Percentiles rank a stretch among this genome's conserved stretches.
phyloP scores from a whole-genome alignment of 2,329 filamentous ascomycete genomes.

The Immersiporthe knoxdaviesiana region DNA sequence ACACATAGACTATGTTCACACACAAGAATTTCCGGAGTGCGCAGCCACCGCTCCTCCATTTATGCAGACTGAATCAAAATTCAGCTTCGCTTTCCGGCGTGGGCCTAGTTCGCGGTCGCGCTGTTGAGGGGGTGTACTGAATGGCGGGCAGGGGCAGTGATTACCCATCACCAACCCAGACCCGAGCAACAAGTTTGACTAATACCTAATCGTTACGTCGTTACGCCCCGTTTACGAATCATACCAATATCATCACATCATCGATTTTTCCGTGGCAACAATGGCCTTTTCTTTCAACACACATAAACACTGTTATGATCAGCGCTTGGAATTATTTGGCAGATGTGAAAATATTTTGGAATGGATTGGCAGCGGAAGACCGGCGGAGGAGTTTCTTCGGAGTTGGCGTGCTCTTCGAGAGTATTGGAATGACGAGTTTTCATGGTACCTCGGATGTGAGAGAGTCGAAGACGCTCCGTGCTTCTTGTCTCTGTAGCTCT shows the following conservation, averaged over 20 bases:
- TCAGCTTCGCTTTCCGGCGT: background rate
- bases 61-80: background rate
- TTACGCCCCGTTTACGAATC: constrained; percentile 7
- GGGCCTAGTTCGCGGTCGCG: background rate
- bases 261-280: background rate
- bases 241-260: background rate
- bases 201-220: constrained; percentile 11
- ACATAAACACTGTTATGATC: background rate
- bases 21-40: background rate
- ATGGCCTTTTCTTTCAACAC: background rate
- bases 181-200: background rate
- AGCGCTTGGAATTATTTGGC: background rate
- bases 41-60: background rate
- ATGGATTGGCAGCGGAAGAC: constrained; percentile 3
- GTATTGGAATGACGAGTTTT: background rate
- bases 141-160: background rate
- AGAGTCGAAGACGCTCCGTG: background rate
- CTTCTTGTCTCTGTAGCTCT: background rate
- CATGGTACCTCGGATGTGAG: background rate
- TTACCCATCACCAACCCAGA: background rate
- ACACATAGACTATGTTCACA: background rate
- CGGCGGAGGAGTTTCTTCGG: background rate
- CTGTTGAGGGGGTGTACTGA: background rate
- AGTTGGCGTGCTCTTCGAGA: background rate
- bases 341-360: background rate